Base-by-base conservation (phyloP, 2,329 filamentous ascomycete species). In the Epichloe coenophiala region DNA sequence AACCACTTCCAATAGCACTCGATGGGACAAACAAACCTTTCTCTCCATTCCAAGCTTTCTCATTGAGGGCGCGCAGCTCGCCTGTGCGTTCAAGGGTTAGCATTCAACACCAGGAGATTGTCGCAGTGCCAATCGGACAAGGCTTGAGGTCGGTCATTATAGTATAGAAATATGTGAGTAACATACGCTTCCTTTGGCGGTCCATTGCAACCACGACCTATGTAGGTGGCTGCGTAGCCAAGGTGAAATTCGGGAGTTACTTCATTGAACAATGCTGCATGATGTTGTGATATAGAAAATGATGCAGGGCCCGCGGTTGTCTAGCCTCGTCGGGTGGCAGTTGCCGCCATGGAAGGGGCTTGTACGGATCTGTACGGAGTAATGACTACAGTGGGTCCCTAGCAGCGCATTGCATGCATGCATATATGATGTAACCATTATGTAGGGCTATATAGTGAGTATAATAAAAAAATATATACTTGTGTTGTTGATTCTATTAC, bases 51-150 rank as follows among this genome's bases (percentile, higher is more conserved):
- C 93, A 98, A 55, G 85, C 87, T 70, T 81, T 80, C 64, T 82
- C 78, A 68, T 98, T 98, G 62, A 94, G 75, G 71, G 85, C 80
- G 74, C 89, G 87, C 71, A 97, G 77, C 74, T 95, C 87, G 73
- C 88, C 89, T 96, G 64, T 19, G 43, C 7, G 19, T 23, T 48
- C 35, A 47, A 36, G 19, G 11, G 55, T 63, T 33, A 61, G 57
- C 48, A 48, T 44, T 41, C 39, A 47, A 21, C 38, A 17, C 17
- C 3, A 37, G 9, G n/a, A 15, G 19, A 1, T 41, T 43, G 33
- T 4, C n/a, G 13, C 23, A 12, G 23, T 2, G 27, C 36, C 36
- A n/a, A 19, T 27, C 39, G 36, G 17, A 9, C 2, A 43, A 5
- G 4, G 5, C 9, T 40, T 4, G 33, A 27, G 4, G 12, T 33